A percentile compares a stretch with the other conserved stretches of the same genome.
These are phyloP conservation scores for Moniliophthora roreri DNA, from an alignment of 1,284 basidiomycete genomes.

Conservation along the genomic window DNA sequence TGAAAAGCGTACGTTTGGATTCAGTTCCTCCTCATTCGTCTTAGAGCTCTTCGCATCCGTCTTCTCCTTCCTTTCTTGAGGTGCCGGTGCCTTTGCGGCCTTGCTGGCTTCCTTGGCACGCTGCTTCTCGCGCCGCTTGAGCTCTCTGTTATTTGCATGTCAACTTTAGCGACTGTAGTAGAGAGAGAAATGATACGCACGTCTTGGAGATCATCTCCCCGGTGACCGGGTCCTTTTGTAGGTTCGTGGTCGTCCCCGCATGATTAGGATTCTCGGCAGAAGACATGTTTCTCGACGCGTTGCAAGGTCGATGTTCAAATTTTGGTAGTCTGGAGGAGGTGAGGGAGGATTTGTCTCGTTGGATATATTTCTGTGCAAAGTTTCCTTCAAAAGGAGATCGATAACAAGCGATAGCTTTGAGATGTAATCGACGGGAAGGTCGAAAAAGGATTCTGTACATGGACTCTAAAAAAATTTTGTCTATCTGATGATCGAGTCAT, in stretches of 20 bases:
- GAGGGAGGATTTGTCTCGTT: not conserved
- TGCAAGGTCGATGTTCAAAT: not conserved
- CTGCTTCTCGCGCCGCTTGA: slow-evolving; percentile 88
- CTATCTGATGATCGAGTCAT: not conserved
- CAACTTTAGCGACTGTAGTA: slow-evolving; percentile 25
- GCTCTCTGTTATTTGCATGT: slow-evolving; percentile 60
- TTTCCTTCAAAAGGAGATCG: not conserved
- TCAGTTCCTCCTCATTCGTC: slow-evolving; percentile 74
- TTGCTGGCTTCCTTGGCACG: slow-evolving; percentile 85
- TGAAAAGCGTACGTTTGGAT: slow-evolving; percentile 66
- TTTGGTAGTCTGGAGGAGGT: not conserved
- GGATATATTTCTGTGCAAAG: not conserved
- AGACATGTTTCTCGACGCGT: slow-evolving; percentile 2
- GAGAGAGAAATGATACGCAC: slow-evolving; percentile 53
- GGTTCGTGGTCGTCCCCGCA: not conserved
- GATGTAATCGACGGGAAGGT: slow-evolving; percentile 2
- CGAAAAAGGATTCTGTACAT: not conserved
- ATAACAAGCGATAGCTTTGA: not conserved
- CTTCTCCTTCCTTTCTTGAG: slow-evolving; percentile 38
- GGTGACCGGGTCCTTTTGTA: slow-evolving; percentile 83
- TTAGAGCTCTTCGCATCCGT: slow-evolving; percentile 40
- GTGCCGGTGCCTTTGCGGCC: slow-evolving; percentile 71
- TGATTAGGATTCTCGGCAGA: slow-evolving; percentile 45
- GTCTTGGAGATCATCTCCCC: slow-evolving; percentile 95
- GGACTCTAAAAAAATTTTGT: too few species aligned